Evolutionary conservation across 2,329 filamentous ascomycete species (phyloP).

Genomic region (Exophiala sp.): DNA sequence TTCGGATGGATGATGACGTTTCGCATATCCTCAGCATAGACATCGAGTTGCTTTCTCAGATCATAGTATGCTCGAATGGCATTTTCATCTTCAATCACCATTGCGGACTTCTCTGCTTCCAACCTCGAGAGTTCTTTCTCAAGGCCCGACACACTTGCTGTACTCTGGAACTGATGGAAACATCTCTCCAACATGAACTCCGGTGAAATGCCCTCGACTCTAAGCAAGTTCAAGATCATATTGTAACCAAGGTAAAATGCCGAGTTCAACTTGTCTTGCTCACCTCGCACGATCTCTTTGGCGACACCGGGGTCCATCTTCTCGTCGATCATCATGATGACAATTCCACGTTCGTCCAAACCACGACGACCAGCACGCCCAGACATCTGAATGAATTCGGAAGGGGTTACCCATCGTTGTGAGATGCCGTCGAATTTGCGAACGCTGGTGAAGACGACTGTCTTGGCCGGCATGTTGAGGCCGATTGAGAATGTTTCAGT

Average conservation of each 20-base stretch:
- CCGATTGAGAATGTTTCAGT: conserved; percentile 99
- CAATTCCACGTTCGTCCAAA: conserved; percentile 94
- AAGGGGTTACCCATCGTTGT: conserved; percentile 81
- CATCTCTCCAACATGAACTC: conserved; percentile 99
- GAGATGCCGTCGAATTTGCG: conserved; percentile 87
- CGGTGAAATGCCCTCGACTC: conserved; percentile 98
- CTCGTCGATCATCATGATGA: conserved; percentile 99
- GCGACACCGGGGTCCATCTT: conserved; percentile 93
- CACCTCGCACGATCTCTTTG: conserved; percentile 90
- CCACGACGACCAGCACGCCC: conserved; percentile 94
- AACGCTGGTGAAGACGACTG: conserved; percentile 96
- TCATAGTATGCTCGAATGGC: conserved; percentile 94
- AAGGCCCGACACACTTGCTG: conserved; percentile 75
- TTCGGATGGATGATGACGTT: conserved; percentile 88
- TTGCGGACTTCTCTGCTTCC: conserved; percentile 68
- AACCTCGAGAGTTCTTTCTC: conserved; percentile 79
- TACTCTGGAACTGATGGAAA: conserved; percentile 98
- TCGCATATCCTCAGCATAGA: conserved; percentile 84
- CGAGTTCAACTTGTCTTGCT: conserved; percentile 95
- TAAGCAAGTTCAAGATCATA: conserved; percentile 94
- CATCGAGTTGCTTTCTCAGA: conserved; percentile 76
- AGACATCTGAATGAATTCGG: conserved; percentile 98
- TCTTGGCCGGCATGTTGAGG: conserved; percentile 98
- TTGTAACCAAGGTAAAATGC: conserved; percentile 98
- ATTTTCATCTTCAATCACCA: conserved; percentile 78